phyloP scores from a whole-genome alignment of 768 basidiomycete genomes.

The Macrolepiota albuminosa region DNA sequence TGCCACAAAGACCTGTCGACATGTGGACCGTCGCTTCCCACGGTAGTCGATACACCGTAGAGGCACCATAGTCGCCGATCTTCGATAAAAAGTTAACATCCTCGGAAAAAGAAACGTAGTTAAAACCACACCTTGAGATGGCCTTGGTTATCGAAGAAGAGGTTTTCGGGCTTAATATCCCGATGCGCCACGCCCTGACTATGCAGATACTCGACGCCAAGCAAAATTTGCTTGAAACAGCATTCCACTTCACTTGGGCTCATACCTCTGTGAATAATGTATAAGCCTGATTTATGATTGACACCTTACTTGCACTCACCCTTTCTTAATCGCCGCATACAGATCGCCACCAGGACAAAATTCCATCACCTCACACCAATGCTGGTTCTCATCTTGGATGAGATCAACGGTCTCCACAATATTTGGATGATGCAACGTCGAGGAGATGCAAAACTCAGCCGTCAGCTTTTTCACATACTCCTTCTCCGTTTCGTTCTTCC shows the following conservation, averaged over 20 bases:
- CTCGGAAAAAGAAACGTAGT: not conserved
- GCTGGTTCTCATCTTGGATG: slow-evolving; percentile 93
- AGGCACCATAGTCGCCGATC: slow-evolving; percentile 99
- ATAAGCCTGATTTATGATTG: slow-evolving; percentile 15
- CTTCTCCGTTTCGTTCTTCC: slow-evolving; percentile 98
- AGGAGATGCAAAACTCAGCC: slow-evolving; percentile 97
- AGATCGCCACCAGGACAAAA: slow-evolving; percentile 98
- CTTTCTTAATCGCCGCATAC: slow-evolving; percentile 98
- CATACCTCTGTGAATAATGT: slow-evolving; percentile 46
- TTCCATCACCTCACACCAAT: slow-evolving; percentile 99
- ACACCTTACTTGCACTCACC: slow-evolving; percentile 33
- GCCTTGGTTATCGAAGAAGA: slow-evolving; percentile 89
- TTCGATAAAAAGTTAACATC: slow-evolving; percentile 22
- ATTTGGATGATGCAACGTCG: slow-evolving; percentile 89
- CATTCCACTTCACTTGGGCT: slow-evolving; percentile 90
- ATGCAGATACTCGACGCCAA: slow-evolving; percentile 87
- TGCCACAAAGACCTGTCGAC: slow-evolving; percentile 95
- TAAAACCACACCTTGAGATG: slow-evolving; percentile 74
- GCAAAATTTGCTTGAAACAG: slow-evolving; percentile 94
- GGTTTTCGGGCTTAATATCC: slow-evolving; percentile 96
- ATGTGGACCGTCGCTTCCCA: slow-evolving; percentile 98
- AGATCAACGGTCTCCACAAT: slow-evolving; percentile 98
- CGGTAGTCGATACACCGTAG: slow-evolving; percentile 97
- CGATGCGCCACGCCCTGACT: slow-evolving; percentile 97
- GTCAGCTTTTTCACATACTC: slow-evolving; percentile 99